Evolutionary conservation across 73 alveolate species (phyloP), one percentile per base, ranked within the genome.

Genomic region (Durusdinium trenchii): DNA sequence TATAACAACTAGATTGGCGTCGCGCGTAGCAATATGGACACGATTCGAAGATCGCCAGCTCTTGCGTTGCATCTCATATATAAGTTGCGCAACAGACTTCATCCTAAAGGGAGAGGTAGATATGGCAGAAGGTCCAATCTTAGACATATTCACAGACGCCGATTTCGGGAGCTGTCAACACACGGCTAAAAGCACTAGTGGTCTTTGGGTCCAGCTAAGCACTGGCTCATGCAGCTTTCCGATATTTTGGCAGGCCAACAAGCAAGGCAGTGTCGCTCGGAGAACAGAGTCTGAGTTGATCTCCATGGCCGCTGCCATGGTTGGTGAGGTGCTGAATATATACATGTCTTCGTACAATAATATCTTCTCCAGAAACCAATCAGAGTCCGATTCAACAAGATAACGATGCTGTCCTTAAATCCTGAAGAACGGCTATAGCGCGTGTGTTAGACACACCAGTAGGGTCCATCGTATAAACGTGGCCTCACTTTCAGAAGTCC

Each of bases 31-130:
- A 12, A 35, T n/a, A 10, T 60, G 82, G 95, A 54, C 81, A 0
- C 18, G 35, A 28, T 86, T 61, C 79, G 95, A 86, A 35, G 95
- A 86, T 40, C n/a, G 46, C 35, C 95, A 86, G 46, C 45, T 86
- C 30, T 61, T 35, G 6, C 50, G 82, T 0, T 9, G 5, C 3
- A 42, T 86, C 40, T 54, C 95, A 14, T 54, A 40, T 9, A 4
- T 54, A 2, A 57, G 38, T 7, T 28, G 61, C 82, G 40, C 60
- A 30, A 35, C 4, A 10, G 82, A 40, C 30, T 1, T 54, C 2
- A 32, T 36, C 23, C 26, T 51, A 16, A 16, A 36, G 18, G 94
- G 61, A 20, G 5, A 4, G 32, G 91, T 81, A 3, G 48, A 46
- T 5, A 64, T n/a, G 78, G 7, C 16, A 0, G 64, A 23, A 26